These are phyloP conservation scores for Umbelopsis sp. DNA, from an alignment of 192 early-diverging fungal genomes.

Conservation along the genomic window DNA sequence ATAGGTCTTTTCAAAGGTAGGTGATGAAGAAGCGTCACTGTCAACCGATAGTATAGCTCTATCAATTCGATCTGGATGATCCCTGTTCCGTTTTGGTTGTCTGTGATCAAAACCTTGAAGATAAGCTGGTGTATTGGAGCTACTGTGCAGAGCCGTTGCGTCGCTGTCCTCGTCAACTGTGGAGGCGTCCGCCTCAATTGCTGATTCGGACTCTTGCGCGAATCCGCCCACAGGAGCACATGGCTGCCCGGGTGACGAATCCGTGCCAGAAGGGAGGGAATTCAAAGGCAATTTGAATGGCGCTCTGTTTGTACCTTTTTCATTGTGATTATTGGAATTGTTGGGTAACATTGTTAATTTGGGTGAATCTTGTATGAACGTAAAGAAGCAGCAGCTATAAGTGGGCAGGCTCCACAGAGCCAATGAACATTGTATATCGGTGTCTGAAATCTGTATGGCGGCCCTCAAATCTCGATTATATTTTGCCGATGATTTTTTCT, in stretches of 20 bases:
- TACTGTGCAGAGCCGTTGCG: not conserved
- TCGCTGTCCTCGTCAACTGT: conserved; percentile 1
- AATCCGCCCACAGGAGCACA: not conserved
- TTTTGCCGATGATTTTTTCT: not conserved
- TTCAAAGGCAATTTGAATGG: not conserved
- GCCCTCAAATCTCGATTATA: not conserved
- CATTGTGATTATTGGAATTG: not conserved
- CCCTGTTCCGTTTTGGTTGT: not conserved
- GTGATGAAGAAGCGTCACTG: conserved; percentile 6
- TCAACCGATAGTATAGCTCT: conserved; percentile 6
- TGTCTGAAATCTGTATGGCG: not conserved
- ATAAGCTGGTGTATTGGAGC: not conserved
- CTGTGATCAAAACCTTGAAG: not conserved
- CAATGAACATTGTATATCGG: not conserved
- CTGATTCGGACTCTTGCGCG: conserved; percentile 6
- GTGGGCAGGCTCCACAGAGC: not conserved
- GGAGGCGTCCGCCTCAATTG: conserved; percentile 13
- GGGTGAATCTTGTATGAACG: not conserved
- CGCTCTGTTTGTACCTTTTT: not conserved
- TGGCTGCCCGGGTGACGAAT: not conserved
- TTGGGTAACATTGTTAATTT: not conserved
- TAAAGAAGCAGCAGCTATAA: not conserved
- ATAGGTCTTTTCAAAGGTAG: not conserved
- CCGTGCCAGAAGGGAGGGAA: not conserved
- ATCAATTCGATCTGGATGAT: not conserved